Evolutionary conservation across 2,329 filamentous ascomycete species (phyloP).

Genomic region (Pezizomycotina sp.): DNA sequence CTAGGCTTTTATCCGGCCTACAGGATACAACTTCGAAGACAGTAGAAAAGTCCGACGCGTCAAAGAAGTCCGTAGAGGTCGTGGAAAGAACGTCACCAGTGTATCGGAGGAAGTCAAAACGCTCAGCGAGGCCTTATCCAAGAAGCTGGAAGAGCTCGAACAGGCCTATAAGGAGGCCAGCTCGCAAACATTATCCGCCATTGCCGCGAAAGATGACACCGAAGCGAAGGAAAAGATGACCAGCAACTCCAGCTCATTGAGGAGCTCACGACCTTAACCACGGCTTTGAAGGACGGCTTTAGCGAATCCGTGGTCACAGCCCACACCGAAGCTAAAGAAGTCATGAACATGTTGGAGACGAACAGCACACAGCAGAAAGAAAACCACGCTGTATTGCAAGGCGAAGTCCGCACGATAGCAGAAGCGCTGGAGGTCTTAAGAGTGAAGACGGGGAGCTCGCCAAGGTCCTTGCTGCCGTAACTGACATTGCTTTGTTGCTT

Average conservation of each 20-base stretch:
- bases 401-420: constrained; percentile 12
- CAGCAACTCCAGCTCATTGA: no score
- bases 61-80: constrained; percentile 6
- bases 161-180: no score
- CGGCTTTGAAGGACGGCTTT: constrained; percentile 20
- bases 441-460: constrained; percentile 67
- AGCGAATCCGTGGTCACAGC: constrained; percentile 15
- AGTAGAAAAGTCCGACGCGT: constrained; percentile 8
- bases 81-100: constrained; percentile 12
- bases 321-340: constrained; percentile 13
- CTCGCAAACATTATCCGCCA: no score
- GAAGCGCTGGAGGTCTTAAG: constrained; percentile 41
- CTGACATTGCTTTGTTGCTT: constrained; percentile 50
- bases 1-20: constrained; percentile 14
- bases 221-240: no score
- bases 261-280: constrained; percentile 20
- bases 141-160: no score
- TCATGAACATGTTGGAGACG: constrained; percentile 13
- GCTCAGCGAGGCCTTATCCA: no score
- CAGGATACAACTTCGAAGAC: constrained; percentile 12
- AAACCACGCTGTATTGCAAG: no score
- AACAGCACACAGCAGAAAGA: constrained; percentile 17
- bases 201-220: no score
- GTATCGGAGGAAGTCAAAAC: no score
- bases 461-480: constrained; percentile 69